Base-by-base conservation (phyloP, 495 filamentous ascomycete species). In the Hypoxylon perforatum region DNA sequence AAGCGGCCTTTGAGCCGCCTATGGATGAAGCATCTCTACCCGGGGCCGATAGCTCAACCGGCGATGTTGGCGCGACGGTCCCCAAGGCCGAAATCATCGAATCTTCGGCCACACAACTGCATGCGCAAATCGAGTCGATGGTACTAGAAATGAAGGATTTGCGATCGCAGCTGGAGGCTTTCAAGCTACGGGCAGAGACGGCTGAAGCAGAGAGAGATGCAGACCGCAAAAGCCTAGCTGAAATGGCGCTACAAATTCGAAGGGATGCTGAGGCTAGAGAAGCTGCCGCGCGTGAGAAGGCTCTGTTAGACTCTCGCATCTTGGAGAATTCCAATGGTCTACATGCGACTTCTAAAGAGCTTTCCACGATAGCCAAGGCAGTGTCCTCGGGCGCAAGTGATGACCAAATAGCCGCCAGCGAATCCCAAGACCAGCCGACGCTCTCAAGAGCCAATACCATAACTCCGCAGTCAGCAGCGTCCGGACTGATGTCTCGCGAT, bases 201-300 rank as follows among this genome's bases (percentile, higher is more conserved):
- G 93, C 94, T 3, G 93, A 97, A 72, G 80, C 83, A 17, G 92
- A 97, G 63, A 83, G 85, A 22, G 82, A 85, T 57, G 79, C 83
- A 36, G 84, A 87, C 48, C 87, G 88, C 51, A 88, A 89, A 72
- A 91, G 89, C 1, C 78, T 99, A 19, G 88, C 90, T 0, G 92
- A 97, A 73, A 94, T 97, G 93, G 89, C 97, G 14, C 86, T 91
- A 68, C 90, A 89, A 25, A 87, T 96, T 44, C 86, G 92, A 46
- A 81, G 81, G 88, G 47, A 87, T 92, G 48, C 85, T 87, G 54
- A 82, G 81, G 64, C 89, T 88, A 57, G 88, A 92, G 85, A 87
- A 55, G 75, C 78, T 25, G 73, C 73, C 6, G 75, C 72, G 36
- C 65, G 70, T 46, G 75, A 70, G 22, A 63, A 68, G 19, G 53